These are phyloP conservation scores for Oryza punctata DNA, from an alignment of 176 grass and related monocot species.

Conservation along the genomic window DNA sequence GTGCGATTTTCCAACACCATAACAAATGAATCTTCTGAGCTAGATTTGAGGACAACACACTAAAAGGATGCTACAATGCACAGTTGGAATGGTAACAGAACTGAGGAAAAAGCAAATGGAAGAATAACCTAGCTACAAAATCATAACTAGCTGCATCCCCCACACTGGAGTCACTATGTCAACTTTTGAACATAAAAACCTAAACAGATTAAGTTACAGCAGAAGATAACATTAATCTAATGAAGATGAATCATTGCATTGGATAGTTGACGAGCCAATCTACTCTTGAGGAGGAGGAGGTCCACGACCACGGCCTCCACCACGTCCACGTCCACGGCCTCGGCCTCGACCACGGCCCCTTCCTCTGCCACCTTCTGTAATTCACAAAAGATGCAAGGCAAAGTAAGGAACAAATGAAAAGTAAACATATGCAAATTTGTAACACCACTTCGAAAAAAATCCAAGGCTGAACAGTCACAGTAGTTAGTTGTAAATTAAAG, in stretches of 20 bases:
- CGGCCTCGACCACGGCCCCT: constrained; percentile 39
- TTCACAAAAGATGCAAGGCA: not conserved
- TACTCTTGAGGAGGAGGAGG: constrained; percentile 40
- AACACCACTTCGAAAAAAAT: not conserved
- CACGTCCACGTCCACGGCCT: constrained; percentile 32
- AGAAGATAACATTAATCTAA: constrained; percentile 37
- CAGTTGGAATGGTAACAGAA: constrained; percentile 38
- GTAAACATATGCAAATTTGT: not conserved
- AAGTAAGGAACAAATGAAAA: not conserved
- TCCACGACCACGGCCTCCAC: constrained; percentile 34
- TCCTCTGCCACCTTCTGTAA: constrained; percentile 43
- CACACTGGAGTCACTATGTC: constrained; percentile 45
- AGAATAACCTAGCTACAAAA: constrained; percentile 77
- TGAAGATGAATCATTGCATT: not conserved
- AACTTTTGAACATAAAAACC: constrained; percentile 42
- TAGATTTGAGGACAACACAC: constrained; percentile 40
- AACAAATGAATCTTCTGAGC: constrained; percentile 36
- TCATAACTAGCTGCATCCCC: constrained; percentile 63
- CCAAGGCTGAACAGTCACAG: not conserved
- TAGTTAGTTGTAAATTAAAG: not conserved
- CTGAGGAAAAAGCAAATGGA: constrained; percentile 46
- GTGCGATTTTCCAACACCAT: not conserved
- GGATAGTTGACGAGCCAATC: constrained; percentile 20
- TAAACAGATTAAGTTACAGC: constrained; percentile 46
- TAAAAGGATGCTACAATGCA: constrained; percentile 35